Conservation (phyloP, 2,329 filamentous ascomycete genomes). For the Apiospora saccharicola region DNA sequence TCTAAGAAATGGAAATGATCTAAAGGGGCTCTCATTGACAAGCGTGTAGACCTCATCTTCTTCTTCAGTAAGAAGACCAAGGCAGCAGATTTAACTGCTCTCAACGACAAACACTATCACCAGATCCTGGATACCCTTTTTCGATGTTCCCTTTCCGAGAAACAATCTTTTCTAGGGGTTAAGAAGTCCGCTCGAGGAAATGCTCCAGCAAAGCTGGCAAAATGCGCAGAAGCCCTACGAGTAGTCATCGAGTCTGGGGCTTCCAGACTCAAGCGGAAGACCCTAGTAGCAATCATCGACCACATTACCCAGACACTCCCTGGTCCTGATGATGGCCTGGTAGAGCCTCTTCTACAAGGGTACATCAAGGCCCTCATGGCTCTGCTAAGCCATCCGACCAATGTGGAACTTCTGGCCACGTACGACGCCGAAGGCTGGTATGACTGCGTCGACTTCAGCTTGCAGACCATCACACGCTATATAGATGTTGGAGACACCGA, state of each 20-base stretch:
- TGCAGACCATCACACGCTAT: conserved; percentile 65
- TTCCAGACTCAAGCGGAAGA: conserved; percentile 74
- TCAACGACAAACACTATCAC: conserved; percentile 82
- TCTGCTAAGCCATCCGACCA: conserved; percentile 75
- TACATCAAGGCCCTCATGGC: conserved; percentile 79
- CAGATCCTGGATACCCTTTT: conserved; percentile 84
- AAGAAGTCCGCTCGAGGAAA: conserved; percentile 55
- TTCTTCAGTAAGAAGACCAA: conserved; percentile 47
- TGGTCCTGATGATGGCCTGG: conserved; percentile 65
- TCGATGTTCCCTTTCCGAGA: conserved; percentile 71
- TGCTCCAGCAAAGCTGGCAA: conserved; percentile 63
- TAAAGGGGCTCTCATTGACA: background rate
- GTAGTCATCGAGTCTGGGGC: conserved; percentile 74
- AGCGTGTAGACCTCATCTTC: conserved; percentile 45
- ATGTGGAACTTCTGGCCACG: conserved; percentile 78
- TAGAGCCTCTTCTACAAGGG: conserved; percentile 74
- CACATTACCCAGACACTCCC: conserved; percentile 82
- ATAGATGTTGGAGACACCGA: conserved; percentile 51
- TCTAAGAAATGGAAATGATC: background rate
- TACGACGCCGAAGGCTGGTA: conserved; percentile 70
- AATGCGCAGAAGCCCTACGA: conserved; percentile 76
- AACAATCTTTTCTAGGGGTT: conserved; percentile 65
- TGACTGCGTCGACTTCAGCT: conserved; percentile 73
- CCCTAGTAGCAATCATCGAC: conserved; percentile 78
- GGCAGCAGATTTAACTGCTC: conserved; percentile 43